A percentile compares a stretch with the other conserved stretches of the same genome.
Evolutionary conservation across 129 eudicot species (phyloP).

Genomic region (Centrapalus pauciflorus): DNA sequence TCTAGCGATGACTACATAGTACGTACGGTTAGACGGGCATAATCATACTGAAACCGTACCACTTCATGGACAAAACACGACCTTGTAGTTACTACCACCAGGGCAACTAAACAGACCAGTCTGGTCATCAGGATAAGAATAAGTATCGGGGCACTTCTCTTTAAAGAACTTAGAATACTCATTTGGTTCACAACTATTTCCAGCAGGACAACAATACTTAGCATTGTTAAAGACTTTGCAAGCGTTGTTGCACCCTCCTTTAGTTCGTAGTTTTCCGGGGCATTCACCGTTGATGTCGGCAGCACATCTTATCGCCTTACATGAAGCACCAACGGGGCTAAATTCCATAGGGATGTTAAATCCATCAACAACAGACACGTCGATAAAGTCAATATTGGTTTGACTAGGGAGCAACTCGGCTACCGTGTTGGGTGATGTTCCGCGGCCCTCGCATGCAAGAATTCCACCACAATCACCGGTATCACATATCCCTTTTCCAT

Average conservation of each 20-base stretch:
- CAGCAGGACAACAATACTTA: conserved; percentile 25
- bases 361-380: conserved; percentile 50
- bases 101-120: conserved; percentile 48
- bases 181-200: conserved; percentile 25
- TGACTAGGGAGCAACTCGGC: conserved; percentile 44
- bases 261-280: conserved; percentile 27
- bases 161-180: conserved; percentile 25
- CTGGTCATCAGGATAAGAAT: conserved; percentile 28
- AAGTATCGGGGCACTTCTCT: conserved; percentile 31
- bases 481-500: conserved; percentile 39
- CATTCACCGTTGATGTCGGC: conserved; percentile 37
- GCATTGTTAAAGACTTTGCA: conserved; percentile 28
- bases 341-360: conserved; percentile 54
- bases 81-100: conserved; percentile 41
- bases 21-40: too few species aligned
- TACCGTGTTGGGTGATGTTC: conserved; percentile 41
- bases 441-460: conserved; percentile 35
- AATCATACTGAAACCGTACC: too few species aligned
- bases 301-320: conserved; percentile 29
- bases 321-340: conserved; percentile 34
- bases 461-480: conserved; percentile 47
- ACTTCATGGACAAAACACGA: conserved; percentile 44
- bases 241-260: conserved; percentile 53
- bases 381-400: conserved; percentile 37
- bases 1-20: too few species aligned